A percentile compares a stretch with the other conserved stretches of the same genome.
phyloP scores from a whole-genome alignment of 2,329 filamentous ascomycete genomes.

The Bertia moriformis region DNA sequence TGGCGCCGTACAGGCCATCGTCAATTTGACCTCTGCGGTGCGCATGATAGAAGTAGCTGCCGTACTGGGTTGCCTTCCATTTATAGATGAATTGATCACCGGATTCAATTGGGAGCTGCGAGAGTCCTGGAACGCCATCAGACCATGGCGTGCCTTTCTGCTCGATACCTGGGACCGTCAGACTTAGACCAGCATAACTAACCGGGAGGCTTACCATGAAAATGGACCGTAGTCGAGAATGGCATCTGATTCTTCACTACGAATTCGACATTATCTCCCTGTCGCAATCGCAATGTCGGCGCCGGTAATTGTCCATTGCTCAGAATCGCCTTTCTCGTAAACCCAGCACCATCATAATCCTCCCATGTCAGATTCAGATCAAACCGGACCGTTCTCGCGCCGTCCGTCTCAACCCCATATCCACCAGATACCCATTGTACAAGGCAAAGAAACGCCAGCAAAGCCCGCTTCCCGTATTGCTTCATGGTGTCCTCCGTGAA shows the following conservation, averaged over 20 bases:
- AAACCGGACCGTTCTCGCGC: neutral
- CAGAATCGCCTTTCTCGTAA: conserved; percentile 7
- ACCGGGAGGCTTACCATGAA: conserved; percentile 17
- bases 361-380: conserved; percentile 5
- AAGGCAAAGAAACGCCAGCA: neutral
- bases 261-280: conserved; percentile 12
- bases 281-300: conserved; percentile 16
- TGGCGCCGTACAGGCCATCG: conserved; percentile 12
- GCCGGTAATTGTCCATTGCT: conserved; percentile 10
- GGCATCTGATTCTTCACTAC: conserved; percentile 17
- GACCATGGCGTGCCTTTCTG: conserved; percentile 16
- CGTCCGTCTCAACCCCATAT: too few species aligned
- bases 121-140: conserved; percentile 23
- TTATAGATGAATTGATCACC: conserved; percentile 19
- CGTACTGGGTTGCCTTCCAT: conserved; percentile 20
- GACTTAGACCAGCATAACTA: conserved; percentile 3
- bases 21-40: conserved; percentile 15
- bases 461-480: neutral
- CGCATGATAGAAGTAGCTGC: conserved; percentile 18
- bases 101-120: conserved; percentile 23
- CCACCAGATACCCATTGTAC: neutral
- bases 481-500: too few species aligned
- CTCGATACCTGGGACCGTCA: conserved; percentile 3
- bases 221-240: conserved; percentile 21
- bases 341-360: conserved; percentile 6